Percentiles rank a stretch among this genome's conserved stretches.
Evolutionary conservation across 2,329 filamentous ascomycete genomes (phyloP).

Genomic region (Ilyonectria destructans): DNA sequence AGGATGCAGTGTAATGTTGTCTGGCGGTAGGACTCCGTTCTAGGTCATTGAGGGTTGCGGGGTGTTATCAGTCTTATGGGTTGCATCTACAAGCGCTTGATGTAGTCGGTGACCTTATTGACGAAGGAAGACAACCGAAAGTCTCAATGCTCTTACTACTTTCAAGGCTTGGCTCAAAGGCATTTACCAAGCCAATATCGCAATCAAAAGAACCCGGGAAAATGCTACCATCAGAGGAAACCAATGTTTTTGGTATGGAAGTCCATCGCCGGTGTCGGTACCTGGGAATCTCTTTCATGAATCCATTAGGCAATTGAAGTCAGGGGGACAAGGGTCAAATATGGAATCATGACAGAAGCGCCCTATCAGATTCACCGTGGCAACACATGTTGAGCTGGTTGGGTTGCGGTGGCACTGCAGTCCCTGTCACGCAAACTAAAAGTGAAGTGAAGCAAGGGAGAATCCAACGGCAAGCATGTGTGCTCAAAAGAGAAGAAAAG

Average conservation of each 20-base stretch:
- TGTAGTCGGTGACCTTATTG: constrained; percentile 7
- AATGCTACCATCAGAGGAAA: not conserved
- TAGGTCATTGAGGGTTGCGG: constrained; percentile 18
- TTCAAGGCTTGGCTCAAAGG: not conserved
- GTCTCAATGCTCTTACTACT: not conserved
- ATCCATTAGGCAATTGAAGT: constrained; percentile 8
- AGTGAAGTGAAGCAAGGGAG: constrained; percentile 11
- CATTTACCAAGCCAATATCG: not conserved
- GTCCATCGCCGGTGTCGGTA: not conserved
- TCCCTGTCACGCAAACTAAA: not conserved
- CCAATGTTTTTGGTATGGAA: not conserved
- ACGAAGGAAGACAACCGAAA: not conserved
- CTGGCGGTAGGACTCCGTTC: not conserved
- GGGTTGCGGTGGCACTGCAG: constrained; percentile 17
- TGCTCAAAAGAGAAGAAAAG: constrained; percentile 3
- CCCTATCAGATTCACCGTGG: constrained; percentile 16
- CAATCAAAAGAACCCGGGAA: not conserved
- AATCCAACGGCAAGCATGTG: constrained; percentile 7
- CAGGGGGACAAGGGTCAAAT: not conserved
- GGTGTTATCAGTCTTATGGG: constrained; percentile 18
- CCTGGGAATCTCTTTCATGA: not conserved
- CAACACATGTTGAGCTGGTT: constrained; percentile 22
- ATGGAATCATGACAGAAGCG: not conserved
- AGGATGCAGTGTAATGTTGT: constrained; percentile 26
- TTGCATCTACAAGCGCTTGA: constrained; percentile 21